Evolutionary conservation across 2,329 filamentous ascomycete genomes (phyloP).

Genomic region (Blastomyces silverae): DNA sequence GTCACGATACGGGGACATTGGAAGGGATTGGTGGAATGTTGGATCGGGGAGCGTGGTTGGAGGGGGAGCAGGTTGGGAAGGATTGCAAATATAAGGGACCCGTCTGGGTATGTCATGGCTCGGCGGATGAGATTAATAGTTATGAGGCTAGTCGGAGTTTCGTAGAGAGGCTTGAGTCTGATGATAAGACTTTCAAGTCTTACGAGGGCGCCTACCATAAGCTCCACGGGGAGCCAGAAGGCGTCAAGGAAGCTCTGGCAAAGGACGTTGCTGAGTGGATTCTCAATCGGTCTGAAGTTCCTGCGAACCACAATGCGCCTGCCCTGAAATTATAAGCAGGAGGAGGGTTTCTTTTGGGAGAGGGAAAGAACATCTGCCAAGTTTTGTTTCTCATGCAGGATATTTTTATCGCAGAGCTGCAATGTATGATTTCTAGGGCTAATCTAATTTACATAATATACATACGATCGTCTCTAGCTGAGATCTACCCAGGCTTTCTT

Average conservation of each 20-base stretch:
- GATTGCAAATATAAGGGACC: constrained; percentile 46
- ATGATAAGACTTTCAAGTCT: constrained; percentile 63
- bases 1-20: constrained; percentile 80
- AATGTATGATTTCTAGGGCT: background rate
- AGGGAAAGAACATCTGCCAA: background rate
- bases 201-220: constrained; percentile 78
- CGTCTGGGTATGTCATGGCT: constrained; percentile 70
- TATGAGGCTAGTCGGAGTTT: constrained; percentile 59
- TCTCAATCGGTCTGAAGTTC: constrained; percentile 30
- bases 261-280: constrained; percentile 63
- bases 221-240: constrained; percentile 32
- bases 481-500: constrained; percentile 26
- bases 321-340: constrained; percentile 14
- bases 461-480: background rate
- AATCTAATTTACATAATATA: background rate
- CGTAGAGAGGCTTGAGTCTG: constrained; percentile 51
- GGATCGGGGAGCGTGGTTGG: constrained; percentile 60
- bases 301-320: background rate
- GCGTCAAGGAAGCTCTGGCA: constrained; percentile 35
- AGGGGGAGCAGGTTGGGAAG: constrained; percentile 32
- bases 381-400: background rate
- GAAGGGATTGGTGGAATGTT: constrained; percentile 71
- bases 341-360: background rate
- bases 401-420: background rate
- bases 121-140: constrained; percentile 62